Conservation (phyloP, 306 rosid genomes). For the Hippophae rhamnoides region DNA sequence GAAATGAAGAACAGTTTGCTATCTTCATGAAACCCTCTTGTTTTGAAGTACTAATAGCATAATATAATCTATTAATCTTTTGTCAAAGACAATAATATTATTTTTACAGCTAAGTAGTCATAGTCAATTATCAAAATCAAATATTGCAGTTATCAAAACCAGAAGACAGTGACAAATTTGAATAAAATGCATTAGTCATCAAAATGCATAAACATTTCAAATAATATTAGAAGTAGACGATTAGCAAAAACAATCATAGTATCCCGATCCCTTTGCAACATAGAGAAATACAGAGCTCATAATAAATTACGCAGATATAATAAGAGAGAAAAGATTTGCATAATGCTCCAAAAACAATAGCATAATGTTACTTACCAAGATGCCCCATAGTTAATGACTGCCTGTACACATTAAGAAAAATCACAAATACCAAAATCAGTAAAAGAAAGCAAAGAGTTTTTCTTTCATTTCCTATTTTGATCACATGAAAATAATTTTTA, state of each 20-base stretch:
- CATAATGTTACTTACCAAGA: slow-evolving; percentile 45
- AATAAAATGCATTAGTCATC: too few relatives aligned
- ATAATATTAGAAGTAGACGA: too few relatives aligned
- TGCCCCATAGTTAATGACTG: slow-evolving; percentile 87
- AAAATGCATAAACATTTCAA: too few relatives aligned
- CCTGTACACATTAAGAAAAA: slow-evolving; percentile 36
- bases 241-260: too few relatives aligned
- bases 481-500: neutral
- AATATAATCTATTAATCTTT: neutral
- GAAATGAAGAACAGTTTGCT: neutral
- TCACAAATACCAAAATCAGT: neutral
- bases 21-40: neutral
- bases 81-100: neutral
- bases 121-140: too few relatives aligned
- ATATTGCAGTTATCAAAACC: too few relatives aligned
- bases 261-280: neutral
- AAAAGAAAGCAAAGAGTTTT: neutral
- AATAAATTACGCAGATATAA: neutral
- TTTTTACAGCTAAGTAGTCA: too few relatives aligned
- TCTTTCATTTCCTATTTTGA: neutral
- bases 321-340: neutral
- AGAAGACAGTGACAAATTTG: too few relatives aligned
- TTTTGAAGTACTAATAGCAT: neutral
- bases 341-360: neutral
- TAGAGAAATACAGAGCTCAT: slow-evolving; percentile 2